Conservation (phyloP, 164 flowering plant species). For the Aristolochia contorta region DNA sequence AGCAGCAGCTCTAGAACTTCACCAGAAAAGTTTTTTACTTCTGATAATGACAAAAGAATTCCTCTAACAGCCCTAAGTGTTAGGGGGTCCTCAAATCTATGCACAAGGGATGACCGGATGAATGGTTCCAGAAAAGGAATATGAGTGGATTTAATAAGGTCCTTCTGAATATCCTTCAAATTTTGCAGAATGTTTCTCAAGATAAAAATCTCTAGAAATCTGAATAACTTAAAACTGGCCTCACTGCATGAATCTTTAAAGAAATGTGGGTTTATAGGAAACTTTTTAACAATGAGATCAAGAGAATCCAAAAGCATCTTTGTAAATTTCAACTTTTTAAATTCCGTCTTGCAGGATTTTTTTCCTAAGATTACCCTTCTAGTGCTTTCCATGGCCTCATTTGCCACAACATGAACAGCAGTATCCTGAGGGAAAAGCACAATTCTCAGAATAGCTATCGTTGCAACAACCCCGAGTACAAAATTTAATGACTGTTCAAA, state of each 20-base stretch:
- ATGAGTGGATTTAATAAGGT: conserved; percentile 30
- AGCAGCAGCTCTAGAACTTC: conserved; percentile 50
- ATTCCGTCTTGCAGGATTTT: conserved; percentile 11
- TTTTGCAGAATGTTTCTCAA: conserved; percentile 45
- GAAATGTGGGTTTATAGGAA: conserved; percentile 20
- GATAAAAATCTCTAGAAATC: conserved; percentile 49
- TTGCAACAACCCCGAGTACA: conserved; percentile 42
- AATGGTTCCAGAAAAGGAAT: conserved; percentile 55
- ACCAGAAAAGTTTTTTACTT: conserved; percentile 32
- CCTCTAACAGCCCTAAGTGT: conserved; percentile 45
- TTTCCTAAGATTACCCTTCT: conserved; percentile 12
- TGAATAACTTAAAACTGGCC: conserved; percentile 25
- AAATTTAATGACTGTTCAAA: conserved; percentile 34
- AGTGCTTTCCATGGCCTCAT: conserved; percentile 16
- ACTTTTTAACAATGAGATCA: conserved; percentile 42
- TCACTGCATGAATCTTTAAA: conserved; percentile 13
- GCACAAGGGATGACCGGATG: conserved; percentile 40
- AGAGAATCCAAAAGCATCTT: conserved; percentile 38
- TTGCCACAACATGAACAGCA: conserved; percentile 12
- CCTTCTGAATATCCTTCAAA: conserved; percentile 23
- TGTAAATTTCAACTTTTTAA: conserved; percentile 32
- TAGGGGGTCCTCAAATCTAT: conserved; percentile 70
- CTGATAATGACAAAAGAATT: conserved; percentile 29
- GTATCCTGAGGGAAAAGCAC: conserved; percentile 39
- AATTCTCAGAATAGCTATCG: conserved; percentile 41